Conservation (phyloP, 139 green algal species). For the Picochlorum sp. region DNA sequence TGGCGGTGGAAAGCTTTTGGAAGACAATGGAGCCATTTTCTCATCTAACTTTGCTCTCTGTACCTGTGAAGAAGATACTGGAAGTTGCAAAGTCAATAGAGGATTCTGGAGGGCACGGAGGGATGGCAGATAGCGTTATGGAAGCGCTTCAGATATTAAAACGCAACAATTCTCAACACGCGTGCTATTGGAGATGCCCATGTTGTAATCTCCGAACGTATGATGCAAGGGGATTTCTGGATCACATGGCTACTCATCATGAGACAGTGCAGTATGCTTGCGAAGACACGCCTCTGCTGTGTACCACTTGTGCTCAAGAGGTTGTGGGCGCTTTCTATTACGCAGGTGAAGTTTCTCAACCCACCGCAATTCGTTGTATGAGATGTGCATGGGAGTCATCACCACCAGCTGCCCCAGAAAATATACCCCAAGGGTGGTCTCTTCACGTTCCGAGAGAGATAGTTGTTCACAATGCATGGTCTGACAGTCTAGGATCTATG, state of each 20-base stretch:
- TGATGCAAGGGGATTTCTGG: slow-evolving; percentile 3
- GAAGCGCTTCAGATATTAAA: slow-evolving; percentile 12
- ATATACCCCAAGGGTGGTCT: slow-evolving; percentile 5
- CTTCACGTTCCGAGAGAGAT: slow-evolving; percentile 12
- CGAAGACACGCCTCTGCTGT: slow-evolving; percentile 8
- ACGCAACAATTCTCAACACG: not conserved
- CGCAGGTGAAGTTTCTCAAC: slow-evolving; percentile 9
- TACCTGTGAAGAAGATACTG: slow-evolving; percentile 3
- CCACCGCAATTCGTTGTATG: slow-evolving; percentile 15
- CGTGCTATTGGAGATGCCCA: slow-evolving; percentile 22
- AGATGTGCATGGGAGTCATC: slow-evolving; percentile 15
- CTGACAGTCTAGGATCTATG: not conserved
- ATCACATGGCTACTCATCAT: slow-evolving; percentile 15
- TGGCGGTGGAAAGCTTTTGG: slow-evolving; percentile 15
- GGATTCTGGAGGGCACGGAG: slow-evolving; percentile 1
- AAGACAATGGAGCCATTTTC: not conserved
- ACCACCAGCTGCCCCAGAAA: not conserved
- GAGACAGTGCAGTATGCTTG: slow-evolving; percentile 19
- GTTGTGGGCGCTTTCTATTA: slow-evolving; percentile 21
- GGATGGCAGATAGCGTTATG: slow-evolving; percentile 3
- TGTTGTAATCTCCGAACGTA: slow-evolving; percentile 12
- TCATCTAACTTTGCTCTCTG: slow-evolving; percentile 4
- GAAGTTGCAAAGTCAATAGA: slow-evolving; percentile 11
- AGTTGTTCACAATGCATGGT: not conserved
- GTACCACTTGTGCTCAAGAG: slow-evolving; percentile 16